A percentile compares a stretch with the other conserved stretches of the same genome.
These are phyloP conservation scores for Pseudocercospora crystallina DNA, from an alignment of 2,329 filamentous ascomycete genomes.

Conservation along the genomic window DNA sequence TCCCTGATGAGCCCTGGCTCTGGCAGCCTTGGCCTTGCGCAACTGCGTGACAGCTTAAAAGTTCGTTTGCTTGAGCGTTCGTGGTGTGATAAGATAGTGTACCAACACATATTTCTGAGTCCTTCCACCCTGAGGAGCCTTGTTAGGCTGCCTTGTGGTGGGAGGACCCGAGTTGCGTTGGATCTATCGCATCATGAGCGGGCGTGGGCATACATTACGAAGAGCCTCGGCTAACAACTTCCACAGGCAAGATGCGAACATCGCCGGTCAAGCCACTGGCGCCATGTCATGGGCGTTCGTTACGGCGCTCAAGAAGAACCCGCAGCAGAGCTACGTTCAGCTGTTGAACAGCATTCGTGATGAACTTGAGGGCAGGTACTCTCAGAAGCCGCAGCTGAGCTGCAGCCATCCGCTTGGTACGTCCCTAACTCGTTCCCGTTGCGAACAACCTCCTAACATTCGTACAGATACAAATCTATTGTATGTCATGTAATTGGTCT, in stretches of 20 bases:
- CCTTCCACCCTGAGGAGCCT: conserved; percentile 27
- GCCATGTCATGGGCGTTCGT: conserved; percentile 99
- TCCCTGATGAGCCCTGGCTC: conserved; percentile 17
- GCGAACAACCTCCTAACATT: conserved; percentile 14
- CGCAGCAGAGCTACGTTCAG: conserved; percentile 93
- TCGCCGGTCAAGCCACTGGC: conserved; percentile 84
- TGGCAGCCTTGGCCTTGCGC: no score
- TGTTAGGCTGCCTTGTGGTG: conserved; percentile 26
- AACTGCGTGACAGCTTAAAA: no score
- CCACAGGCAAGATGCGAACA: conserved; percentile 80
- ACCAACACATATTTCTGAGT: conserved; percentile 21
- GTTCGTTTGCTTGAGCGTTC: not conserved
- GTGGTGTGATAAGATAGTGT: conserved; percentile 19
- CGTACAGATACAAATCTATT: conserved; percentile 43
- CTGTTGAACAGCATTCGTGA: conserved; percentile 94
- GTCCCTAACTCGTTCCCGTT: conserved; percentile 33
- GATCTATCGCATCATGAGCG: conserved; percentile 15
- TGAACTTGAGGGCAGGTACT: conserved; percentile 80
- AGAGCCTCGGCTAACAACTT: conserved; percentile 18
- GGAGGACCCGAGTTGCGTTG: conserved; percentile 35
- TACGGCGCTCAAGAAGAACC: conserved; percentile 83
- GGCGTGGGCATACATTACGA: not conserved
- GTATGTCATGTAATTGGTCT: conserved; percentile 42
- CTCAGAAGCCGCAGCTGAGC: conserved; percentile 93
- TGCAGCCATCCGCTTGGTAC: conserved; percentile 93